Evolutionary conservation across 2,329 filamentous ascomycete species (phyloP), one percentile per base, ranked within the genome.

Genomic region (Colletotrichum tofieldiae): DNA sequence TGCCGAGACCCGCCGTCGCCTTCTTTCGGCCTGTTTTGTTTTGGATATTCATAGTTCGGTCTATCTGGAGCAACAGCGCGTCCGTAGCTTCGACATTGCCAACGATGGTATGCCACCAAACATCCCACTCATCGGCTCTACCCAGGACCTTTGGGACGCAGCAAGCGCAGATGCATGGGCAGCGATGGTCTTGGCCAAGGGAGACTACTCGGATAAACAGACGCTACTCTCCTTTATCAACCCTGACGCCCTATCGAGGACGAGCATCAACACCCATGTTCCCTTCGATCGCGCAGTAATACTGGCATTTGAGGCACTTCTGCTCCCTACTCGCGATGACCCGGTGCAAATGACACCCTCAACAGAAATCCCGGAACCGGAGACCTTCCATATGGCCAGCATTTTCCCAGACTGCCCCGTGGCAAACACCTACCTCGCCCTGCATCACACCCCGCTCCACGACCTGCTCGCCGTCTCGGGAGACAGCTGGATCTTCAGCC

Each of bases 361-460:
- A 52, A 68, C 74, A 11, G 75, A 76, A 5, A 62, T 70, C 20
- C 72, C 79, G 18, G 76, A 76, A 47, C 73, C 72, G n/a, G 75
- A 76, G 26, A 71, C 76, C 32, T 72, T 79, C 39, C 74, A 72
- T 45, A 79, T 88, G 65, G 76, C 77, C 43, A 77, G 68, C 67
- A 77, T 88, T 23, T 91, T 90, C 76, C 78, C 84, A 1, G 76
- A 75, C 61, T 86, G 83, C 16, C 81, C 84, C 18, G 79, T 85
- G 23, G 86, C 85, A 59, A 86, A 87, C 77, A 86, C 87, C 0
- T 90, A 90, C 77, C 80, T 90, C 23, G 88, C 89, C 1, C 81
- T 91, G 1, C 84, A 90, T 74, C 82, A 89, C 76, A 90, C 89
- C 0, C 89, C 89, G n/a, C 84, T 91, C 5, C 85, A 87, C 73